These are phyloP conservation scores for Neostapfia colusana DNA, from an alignment of 176 grass and related monocot genomes.

Conservation along the genomic window DNA sequence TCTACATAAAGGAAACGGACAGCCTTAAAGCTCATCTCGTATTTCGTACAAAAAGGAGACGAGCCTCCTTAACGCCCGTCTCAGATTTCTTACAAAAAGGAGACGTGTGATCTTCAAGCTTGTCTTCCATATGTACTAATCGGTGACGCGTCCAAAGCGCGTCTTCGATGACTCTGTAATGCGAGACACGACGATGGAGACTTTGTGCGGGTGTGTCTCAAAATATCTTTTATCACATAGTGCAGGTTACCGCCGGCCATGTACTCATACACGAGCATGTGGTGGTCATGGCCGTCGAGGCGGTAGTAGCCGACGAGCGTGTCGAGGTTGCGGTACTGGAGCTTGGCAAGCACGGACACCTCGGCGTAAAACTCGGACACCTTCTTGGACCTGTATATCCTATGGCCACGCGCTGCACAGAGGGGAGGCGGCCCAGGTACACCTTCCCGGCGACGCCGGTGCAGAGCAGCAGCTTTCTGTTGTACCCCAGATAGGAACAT, in stretches of 20 bases:
- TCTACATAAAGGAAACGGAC: no score
- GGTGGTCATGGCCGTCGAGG: slow-evolving; percentile 29
- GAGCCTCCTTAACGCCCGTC: no score
- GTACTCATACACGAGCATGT: slow-evolving; percentile 72
- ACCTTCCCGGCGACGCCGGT: slow-evolving; percentile 66
- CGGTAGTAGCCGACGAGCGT: slow-evolving; percentile 71
- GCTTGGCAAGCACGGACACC: slow-evolving; percentile 65
- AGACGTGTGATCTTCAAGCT: no score
- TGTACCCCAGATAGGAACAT: slow-evolving; percentile 76
- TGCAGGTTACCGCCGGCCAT: slow-evolving; percentile 71
- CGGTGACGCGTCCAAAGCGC: no score
- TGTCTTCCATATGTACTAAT: no score
- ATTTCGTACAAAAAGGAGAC: no score
- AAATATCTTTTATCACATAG: no score
- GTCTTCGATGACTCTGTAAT: no score
- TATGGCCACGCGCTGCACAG: slow-evolving; percentile 63
- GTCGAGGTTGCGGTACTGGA: slow-evolving; percentile 65
- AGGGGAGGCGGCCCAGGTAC: slow-evolving; percentile 62
- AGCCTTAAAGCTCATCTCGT: no score
- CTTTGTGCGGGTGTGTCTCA: no score
- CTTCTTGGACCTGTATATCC: slow-evolving; percentile 57
- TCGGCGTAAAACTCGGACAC: slow-evolving; percentile 65
- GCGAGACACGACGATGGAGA: no score
- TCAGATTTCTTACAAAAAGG: no score
- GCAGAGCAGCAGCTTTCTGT: slow-evolving; percentile 55